Conservation (phyloP, 306 rosid species). For the Sphenostylis stenocarpa region DNA sequence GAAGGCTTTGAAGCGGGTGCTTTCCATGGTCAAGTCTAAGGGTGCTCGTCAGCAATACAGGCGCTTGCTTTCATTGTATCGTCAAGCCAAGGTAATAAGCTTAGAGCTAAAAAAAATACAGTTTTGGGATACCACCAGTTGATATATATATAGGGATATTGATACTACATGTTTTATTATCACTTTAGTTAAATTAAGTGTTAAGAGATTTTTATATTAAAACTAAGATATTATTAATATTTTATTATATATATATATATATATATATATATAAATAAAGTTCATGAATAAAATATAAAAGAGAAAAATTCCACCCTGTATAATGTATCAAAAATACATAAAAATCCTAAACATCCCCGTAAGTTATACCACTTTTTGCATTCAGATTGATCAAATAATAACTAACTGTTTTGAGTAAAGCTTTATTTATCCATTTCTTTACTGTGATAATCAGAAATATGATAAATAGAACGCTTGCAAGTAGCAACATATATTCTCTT, state of each 20-base stretch:
- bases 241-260: too few species aligned
- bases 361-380: not conserved
- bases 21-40: conserved; percentile 72
- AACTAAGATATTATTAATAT: too few species aligned
- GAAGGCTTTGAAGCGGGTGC: conserved; percentile 71
- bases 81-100: conserved; percentile 70
- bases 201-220: too few species aligned
- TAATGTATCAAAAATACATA: too few species aligned
- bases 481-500: not conserved
- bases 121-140: not conserved
- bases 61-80: conserved; percentile 71
- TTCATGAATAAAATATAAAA: too few species aligned
- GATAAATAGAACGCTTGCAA: not conserved
- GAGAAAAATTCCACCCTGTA: too few species aligned
- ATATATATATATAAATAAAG: too few species aligned
- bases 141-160: too few species aligned
- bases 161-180: too few species aligned
- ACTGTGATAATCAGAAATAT: not conserved
- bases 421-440: not conserved
- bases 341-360: too few species aligned
- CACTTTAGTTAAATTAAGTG: too few species aligned
- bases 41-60: conserved; percentile 82
- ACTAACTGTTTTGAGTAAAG: not conserved
- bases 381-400: not conserved
- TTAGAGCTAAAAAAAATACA: not conserved